phyloP scores from a whole-genome alignment of 2,329 filamentous ascomycete species.

The Stenocarpella maydis region DNA sequence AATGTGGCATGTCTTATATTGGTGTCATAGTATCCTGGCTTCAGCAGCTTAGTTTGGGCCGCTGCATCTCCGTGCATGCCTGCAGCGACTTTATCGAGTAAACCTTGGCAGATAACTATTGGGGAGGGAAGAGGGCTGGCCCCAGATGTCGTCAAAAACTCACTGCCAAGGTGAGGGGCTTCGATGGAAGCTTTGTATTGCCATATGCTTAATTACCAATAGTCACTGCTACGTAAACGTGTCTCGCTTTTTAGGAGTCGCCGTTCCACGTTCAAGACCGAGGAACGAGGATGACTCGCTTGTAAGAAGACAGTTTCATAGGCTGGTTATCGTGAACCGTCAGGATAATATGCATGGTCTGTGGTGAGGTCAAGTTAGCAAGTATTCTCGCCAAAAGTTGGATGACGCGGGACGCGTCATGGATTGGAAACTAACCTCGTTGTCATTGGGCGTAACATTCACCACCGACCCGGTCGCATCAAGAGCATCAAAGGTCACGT shows the following conservation, averaged over 20 bases:
- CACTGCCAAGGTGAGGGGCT: too few relatives aligned
- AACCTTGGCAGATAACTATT: too few relatives aligned
- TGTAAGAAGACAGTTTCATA: constrained; percentile 15
- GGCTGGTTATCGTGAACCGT: constrained; percentile 14
- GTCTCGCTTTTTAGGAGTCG: background rate
- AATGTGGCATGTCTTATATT: too few relatives aligned
- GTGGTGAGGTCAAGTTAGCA: background rate
- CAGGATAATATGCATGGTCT: constrained; percentile 25
- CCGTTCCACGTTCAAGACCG: background rate
- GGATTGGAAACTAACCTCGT: background rate
- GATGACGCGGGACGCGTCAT: background rate
- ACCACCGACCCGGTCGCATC: constrained; percentile 4
- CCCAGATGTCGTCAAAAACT: too few relatives aligned
- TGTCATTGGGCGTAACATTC: constrained; percentile 17
- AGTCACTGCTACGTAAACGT: too few relatives aligned
- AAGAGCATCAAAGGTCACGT: constrained; percentile 14
- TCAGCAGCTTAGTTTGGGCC: too few relatives aligned
- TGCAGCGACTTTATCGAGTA: too few relatives aligned
- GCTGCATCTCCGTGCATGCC: too few relatives aligned
- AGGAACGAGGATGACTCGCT: background rate
- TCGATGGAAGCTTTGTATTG: too few relatives aligned
- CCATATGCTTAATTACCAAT: too few relatives aligned
- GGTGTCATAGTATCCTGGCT: too few relatives aligned
- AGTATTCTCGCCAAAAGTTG: fast-evolving
- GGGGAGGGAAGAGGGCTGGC: too few relatives aligned